Conservation (phyloP, 2,329 filamentous ascomycete species). For the Colletotrichum godetiae region DNA sequence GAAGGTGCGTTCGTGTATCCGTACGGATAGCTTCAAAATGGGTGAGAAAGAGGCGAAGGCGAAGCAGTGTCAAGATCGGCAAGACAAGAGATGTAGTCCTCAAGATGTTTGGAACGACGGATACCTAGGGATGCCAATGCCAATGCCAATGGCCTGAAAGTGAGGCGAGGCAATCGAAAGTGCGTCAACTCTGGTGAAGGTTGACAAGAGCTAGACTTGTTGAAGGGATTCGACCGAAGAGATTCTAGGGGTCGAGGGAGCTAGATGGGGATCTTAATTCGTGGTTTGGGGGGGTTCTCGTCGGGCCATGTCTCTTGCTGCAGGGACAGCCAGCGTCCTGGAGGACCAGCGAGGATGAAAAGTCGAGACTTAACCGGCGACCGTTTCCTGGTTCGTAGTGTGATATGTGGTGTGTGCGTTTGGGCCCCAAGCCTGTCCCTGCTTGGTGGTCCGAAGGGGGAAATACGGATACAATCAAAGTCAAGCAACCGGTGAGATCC, state of each 20-base stretch:
- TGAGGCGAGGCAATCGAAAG: neutral
- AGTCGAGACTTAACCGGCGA: neutral
- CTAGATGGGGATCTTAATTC: constrained; percentile 7
- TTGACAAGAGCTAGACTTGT: constrained; percentile 17
- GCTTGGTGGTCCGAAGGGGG: neutral
- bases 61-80: too few relatives aligned
- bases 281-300: neutral
- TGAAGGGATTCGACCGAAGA: constrained; percentile 14
- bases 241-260: neutral
- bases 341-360: neutral
- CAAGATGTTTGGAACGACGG: neutral
- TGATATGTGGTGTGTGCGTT: neutral
- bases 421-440: neutral
- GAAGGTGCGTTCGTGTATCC: neutral
- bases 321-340: neutral
- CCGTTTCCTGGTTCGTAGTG: neutral
- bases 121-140: neutral
- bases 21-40: neutral
- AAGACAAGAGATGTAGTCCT: neutral
- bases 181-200: neutral
- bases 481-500: neutral
- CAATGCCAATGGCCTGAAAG: neutral
- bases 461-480: neutral
- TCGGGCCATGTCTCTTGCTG: neutral
- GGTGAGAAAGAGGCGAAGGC: neutral